Evolutionary conservation across 164 flowering plant genomes (phyloP).

Genomic region (Chloranthus sessilifolius): DNA sequence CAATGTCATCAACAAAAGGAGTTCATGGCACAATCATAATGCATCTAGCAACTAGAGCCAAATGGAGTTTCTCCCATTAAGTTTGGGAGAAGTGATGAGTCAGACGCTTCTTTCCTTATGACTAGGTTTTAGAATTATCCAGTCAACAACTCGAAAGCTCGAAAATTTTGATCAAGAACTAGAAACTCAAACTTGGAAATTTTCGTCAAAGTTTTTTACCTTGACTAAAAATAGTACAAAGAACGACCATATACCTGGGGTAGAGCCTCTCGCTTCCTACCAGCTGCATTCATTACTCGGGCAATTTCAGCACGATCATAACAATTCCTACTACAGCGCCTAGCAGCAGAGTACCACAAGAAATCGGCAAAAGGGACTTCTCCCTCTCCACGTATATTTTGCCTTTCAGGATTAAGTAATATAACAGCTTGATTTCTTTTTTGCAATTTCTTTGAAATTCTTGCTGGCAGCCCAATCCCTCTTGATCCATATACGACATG

Average conservation of each 20-base stretch:
- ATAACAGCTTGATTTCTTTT: slow-evolving; percentile 88
- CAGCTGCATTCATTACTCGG: slow-evolving; percentile 97
- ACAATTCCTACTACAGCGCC: slow-evolving; percentile 89
- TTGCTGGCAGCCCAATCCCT: slow-evolving; percentile 90
- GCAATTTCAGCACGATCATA: slow-evolving; percentile 99
- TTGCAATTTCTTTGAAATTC: slow-evolving; percentile 79
- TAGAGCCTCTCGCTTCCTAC: slow-evolving; percentile 84
- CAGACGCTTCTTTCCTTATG: too few relatives aligned
- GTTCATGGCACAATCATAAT: too few relatives aligned
- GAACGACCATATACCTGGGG: slow-evolving; percentile 49
- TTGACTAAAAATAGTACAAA: neutral
- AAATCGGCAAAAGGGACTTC: slow-evolving; percentile 96
- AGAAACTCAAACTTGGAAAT: too few relatives aligned
- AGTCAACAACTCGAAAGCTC: too few relatives aligned
- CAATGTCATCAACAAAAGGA: too few relatives aligned
- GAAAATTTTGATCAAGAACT: too few relatives aligned
- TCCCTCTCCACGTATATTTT: slow-evolving; percentile 77
- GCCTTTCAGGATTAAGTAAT: slow-evolving; percentile 93
- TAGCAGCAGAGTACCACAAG: slow-evolving; percentile 96
- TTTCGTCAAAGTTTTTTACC: too few relatives aligned
- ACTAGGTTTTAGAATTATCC: too few relatives aligned
- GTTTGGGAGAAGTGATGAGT: too few relatives aligned
- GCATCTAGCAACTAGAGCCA: too few relatives aligned
- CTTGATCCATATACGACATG: slow-evolving; percentile 86
- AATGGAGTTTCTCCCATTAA: too few relatives aligned